These are phyloP conservation scores for Aspergillus avenaceus DNA, from an alignment of 495 filamentous ascomycete genomes.

Conservation along the genomic window DNA sequence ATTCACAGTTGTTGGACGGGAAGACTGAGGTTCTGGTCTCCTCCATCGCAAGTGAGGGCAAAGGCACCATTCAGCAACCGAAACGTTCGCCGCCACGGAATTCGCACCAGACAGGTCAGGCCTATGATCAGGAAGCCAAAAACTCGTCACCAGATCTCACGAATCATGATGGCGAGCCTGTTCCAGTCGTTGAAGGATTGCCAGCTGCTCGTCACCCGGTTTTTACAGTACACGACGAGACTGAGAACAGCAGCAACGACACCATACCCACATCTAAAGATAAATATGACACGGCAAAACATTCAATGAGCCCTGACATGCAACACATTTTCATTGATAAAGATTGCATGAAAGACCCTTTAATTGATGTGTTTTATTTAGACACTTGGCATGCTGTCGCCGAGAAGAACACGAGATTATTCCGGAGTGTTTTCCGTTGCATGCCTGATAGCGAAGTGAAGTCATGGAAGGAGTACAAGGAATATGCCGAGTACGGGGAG, in stretches of 20 bases:
- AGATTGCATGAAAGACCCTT: conserved; percentile 77
- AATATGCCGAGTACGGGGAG: conserved; percentile 74
- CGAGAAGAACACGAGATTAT: conserved; percentile 91
- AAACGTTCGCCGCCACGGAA: conserved; percentile 28
- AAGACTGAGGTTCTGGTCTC: conserved; percentile 63
- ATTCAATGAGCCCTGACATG: conserved; percentile 63
- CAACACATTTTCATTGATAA: conserved; percentile 57
- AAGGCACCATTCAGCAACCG: conserved; percentile 49
- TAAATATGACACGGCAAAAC: conserved; percentile 40
- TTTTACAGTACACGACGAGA: conserved; percentile 65
- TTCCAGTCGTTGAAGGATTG: conserved; percentile 14
- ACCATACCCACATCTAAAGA: conserved; percentile 34
- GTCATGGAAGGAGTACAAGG: conserved; percentile 91
- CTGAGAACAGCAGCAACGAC: conserved; percentile 69
- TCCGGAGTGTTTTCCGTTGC: conserved; percentile 88
- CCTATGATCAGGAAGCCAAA: conserved; percentile 29
- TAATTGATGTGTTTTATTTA: conserved; percentile 77
- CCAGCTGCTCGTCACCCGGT: conserved; percentile 60
- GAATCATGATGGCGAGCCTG: conserved; percentile 23
- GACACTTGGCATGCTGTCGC: conserved; percentile 87
- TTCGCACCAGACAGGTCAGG: conserved; percentile 10
- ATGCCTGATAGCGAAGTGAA: conserved; percentile 94
- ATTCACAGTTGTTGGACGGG: conserved; percentile 58
- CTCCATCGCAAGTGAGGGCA: conserved; percentile 57
- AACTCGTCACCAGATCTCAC: conserved; percentile 48